Evolutionary conservation across 345 rosid genomes (phyloP).

Genomic region (Gossypium turneri): DNA sequence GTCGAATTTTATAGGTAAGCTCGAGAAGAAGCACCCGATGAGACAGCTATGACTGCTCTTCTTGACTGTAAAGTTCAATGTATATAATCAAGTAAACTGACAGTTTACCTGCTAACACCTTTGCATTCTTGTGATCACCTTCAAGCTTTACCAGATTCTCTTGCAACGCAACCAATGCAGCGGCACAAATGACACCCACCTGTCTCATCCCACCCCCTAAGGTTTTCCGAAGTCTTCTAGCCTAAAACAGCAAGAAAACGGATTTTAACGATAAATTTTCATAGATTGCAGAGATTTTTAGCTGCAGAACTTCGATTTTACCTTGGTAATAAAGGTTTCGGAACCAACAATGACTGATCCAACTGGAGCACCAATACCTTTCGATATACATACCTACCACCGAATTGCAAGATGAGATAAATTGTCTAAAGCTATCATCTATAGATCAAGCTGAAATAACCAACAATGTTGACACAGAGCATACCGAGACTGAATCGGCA

Average conservation of each 20-base stretch:
- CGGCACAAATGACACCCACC: conserved; percentile 75
- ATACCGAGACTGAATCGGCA: conserved; percentile 87
- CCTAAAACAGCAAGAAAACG: conserved; percentile 33
- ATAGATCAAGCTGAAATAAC: neutral
- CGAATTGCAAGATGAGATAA: neutral
- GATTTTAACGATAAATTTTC: neutral
- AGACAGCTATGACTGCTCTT: neutral
- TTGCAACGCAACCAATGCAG: conserved; percentile 71
- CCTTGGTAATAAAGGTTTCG: conserved; percentile 66
- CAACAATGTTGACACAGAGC: conserved; percentile 5
- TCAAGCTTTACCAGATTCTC: conserved; percentile 65
- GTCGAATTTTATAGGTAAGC: neutral
- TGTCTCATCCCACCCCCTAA: conserved; percentile 98
- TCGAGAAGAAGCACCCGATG: neutral
- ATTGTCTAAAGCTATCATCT: neutral
- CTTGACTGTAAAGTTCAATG: neutral
- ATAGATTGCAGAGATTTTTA: neutral
- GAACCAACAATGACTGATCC: conserved; percentile 93
- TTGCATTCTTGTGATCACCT: conserved; percentile 76
- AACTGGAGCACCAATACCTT: conserved; percentile 93
- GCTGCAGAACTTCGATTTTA: conserved; percentile 17
- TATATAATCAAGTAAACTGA: neutral
- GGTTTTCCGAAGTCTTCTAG: conserved; percentile 81
- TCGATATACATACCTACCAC: conserved; percentile 73
- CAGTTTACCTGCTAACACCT: conserved; percentile 63